These are phyloP conservation scores for Begonia fuchsioides DNA, from an alignment of 306 rosid species.

Conservation along the genomic window DNA sequence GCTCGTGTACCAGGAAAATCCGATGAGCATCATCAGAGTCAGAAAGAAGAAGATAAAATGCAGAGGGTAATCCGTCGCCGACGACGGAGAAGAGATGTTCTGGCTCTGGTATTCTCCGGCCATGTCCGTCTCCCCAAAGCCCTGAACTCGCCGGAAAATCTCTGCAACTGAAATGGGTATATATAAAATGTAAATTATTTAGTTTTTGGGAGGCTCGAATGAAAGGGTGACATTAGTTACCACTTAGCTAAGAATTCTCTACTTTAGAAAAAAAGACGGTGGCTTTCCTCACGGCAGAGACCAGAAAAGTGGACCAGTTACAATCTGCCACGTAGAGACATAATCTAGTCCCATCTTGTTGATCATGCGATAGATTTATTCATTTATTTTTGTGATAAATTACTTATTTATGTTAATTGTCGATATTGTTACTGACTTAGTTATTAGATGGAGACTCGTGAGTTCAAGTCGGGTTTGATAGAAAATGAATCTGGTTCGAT, in stretches of 20 bases:
- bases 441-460: too few species aligned
- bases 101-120: conserved; percentile 8
- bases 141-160: not conserved
- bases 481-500: too few species aligned
- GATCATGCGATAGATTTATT: too few species aligned
- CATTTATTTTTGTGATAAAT: too few species aligned
- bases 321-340: conserved; percentile 2
- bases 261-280: conserved; percentile 20
- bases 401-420: too few species aligned
- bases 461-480: too few species aligned
- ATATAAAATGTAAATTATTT: too few species aligned
- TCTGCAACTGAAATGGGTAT: not conserved
- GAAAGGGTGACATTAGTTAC: not conserved
- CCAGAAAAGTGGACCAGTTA: conserved; percentile 7
- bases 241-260: not conserved
- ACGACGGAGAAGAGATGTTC: conserved; percentile 9
- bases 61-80: conserved; percentile 20
- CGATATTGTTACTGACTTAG: too few species aligned
- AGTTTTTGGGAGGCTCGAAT: too few species aligned
- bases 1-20: conserved; percentile 45
- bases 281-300: conserved; percentile 14
- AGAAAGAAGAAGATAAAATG: conserved; percentile 51
- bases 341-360: too few species aligned
- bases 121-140: conserved; percentile 11
- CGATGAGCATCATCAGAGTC: conserved; percentile 33